phyloP scores from a whole-genome alignment of 441 rosid genomes.

The Omphalea diandra region DNA sequence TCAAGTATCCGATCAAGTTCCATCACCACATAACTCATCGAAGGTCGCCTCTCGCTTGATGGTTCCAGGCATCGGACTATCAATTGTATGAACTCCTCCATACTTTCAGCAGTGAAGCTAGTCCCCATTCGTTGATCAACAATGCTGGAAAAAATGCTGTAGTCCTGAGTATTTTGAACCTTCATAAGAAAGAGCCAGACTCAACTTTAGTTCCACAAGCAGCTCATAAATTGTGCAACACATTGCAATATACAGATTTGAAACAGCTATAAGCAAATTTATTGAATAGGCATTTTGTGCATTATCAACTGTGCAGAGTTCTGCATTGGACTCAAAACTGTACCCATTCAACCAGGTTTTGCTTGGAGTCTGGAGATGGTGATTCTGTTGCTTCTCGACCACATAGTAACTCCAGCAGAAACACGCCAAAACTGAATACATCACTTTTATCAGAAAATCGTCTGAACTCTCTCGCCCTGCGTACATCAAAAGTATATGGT shows the following conservation, averaged over 20 bases:
- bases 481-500: slow-evolving; percentile 17
- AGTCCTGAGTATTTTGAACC: slow-evolving; percentile 64
- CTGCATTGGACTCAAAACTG: slow-evolving; percentile 21
- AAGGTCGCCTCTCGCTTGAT: slow-evolving; percentile 44
- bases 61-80: slow-evolving; percentile 41
- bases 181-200: slow-evolving; percentile 25
- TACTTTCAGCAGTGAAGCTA: slow-evolving; percentile 45
- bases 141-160: slow-evolving; percentile 35
- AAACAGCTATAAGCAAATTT: background rate
- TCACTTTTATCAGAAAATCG: slow-evolving; percentile 49
- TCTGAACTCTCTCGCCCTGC: slow-evolving; percentile 46
- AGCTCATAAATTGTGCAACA: slow-evolving; percentile 7
- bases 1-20: slow-evolving; percentile 55
- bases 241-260: background rate
- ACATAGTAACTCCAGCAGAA: slow-evolving; percentile 60
- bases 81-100: slow-evolving; percentile 41
- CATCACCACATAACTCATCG: slow-evolving; percentile 43
- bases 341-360: slow-evolving; percentile 82
- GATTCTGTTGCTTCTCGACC: slow-evolving; percentile 52
- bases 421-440: slow-evolving; percentile 69
- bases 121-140: slow-evolving; percentile 46
- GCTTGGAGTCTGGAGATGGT: slow-evolving; percentile 50
- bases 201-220: slow-evolving; percentile 8
- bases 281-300: background rate
- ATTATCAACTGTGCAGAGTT: background rate